Percentiles rank a stretch among this genome's conserved stretches.
phyloP scores from a whole-genome alignment of 768 basidiomycete genomes.

The Grammothele lineata region DNA sequence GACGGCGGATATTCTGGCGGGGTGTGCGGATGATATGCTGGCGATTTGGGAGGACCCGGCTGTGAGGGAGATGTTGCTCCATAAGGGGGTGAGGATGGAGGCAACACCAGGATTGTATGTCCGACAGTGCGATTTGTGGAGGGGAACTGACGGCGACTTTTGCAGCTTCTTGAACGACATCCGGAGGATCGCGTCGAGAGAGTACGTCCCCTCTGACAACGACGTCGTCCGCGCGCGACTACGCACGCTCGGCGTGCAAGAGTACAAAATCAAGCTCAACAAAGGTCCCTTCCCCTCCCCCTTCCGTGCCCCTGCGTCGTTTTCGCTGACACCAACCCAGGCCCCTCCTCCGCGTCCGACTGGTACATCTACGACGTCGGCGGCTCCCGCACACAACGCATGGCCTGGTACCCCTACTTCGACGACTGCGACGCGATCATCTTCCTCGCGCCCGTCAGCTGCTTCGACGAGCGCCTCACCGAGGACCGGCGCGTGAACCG shows the following conservation, averaged over 20 bases:
- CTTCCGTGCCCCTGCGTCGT: no score
- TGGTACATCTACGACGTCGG: conserved; percentile 85
- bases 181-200: conserved; percentile 56
- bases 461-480: conserved; percentile 76
- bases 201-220: conserved; percentile 67
- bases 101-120: conserved; percentile 77
- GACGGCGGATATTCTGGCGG: conserved; percentile 52
- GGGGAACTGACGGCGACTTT: no score
- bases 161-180: conserved; percentile 68
- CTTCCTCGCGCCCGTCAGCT: conserved; percentile 76
- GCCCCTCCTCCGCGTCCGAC: conserved; percentile 50
- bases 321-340: conserved; percentile 18
- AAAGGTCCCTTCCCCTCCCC: conserved; percentile 38
- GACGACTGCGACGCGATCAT: conserved; percentile 85
- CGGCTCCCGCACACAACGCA: conserved; percentile 62
- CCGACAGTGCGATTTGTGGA: no score
- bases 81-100: conserved; percentile 51
- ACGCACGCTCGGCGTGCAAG: conserved; percentile 74
- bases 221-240: conserved; percentile 81
- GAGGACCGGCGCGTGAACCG: conserved; percentile 72
- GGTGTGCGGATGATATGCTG: conserved; percentile 63
- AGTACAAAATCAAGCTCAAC: conserved; percentile 64
- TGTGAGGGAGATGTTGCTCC: conserved; percentile 56
- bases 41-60: conserved; percentile 63
- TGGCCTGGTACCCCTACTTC: conserved; percentile 79